Evolutionary conservation across 768 basidiomycete species (phyloP), one percentile per base, ranked within the genome.

Genomic region (Suillus subluteus): DNA sequence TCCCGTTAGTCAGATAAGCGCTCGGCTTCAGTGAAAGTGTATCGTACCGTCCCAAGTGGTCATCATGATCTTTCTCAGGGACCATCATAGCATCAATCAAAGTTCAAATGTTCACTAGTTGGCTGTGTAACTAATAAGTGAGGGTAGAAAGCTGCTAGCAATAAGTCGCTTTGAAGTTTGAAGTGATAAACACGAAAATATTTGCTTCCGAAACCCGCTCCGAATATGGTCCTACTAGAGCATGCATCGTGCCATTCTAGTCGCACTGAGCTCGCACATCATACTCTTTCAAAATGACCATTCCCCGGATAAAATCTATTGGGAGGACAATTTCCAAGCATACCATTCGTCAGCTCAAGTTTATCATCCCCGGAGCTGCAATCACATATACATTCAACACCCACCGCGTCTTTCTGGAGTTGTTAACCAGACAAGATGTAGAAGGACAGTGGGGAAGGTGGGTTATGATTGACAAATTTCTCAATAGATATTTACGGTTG

Each of bases 311-410:
- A 58, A 66, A 56, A 6, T 61, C 68, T n/a, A 52, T 67, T 7
- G 58, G 63, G 37, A 48, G 35, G 23, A 76, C 67, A 38, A 71
- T 81, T 54, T 81, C 80, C 41, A 74, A 79, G 65, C 88, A 92
- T 74, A 85, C 87, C 1, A 73, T 86, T 65, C 83, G 85, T 61
- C 91, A 92, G 79, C 84, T 93, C 73, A 91, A 92, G 73, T 88
- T 92, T 64, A 86, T 92, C 56, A 72, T 92, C 13, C 91, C 92
- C n/a, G 91, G 92, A 13, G 87, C 81, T 2, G 72, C 78, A 48
- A 69, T 88, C 72, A 91, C 91, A 4, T 88, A 87, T 74, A 85
- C 86, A 72, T 79, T 92, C 38, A 82, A 83, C 40, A 88, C 88
- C 13, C 75, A 86, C 43, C 76, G 81, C 50, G 77, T 86, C 70